These are phyloP conservation scores for Ascocoryne sarcoides DNA, from an alignment of 2,329 filamentous ascomycete species.

Conservation along the genomic window DNA sequence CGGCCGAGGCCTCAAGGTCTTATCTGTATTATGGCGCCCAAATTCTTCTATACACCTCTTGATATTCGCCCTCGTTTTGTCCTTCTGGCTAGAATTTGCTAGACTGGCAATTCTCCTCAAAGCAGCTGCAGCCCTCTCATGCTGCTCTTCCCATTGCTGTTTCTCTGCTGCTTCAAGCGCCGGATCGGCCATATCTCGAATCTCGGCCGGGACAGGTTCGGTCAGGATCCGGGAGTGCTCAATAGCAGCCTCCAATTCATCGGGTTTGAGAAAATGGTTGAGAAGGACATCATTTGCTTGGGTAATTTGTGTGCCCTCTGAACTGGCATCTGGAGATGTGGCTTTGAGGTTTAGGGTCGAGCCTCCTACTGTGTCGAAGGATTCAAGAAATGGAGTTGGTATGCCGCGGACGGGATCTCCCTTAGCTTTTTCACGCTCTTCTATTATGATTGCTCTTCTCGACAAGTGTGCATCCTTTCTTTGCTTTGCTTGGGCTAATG, in stretches of 20 bases:
- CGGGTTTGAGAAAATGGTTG: conserved; percentile 66
- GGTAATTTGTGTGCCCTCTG: conserved; percentile 35
- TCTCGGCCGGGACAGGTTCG: conserved; percentile 38
- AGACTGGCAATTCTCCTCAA: conserved; percentile 72
- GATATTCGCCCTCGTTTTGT: conserved; percentile 74
- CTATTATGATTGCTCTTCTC: conserved; percentile 60
- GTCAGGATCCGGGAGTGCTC: conserved; percentile 60
- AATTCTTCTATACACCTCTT: conserved; percentile 79
- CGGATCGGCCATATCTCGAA: conserved; percentile 34
- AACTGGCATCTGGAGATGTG: conserved; percentile 30
- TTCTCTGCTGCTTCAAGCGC: conserved; percentile 29
- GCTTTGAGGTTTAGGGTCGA: conserved; percentile 13
- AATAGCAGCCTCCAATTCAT: conserved; percentile 59
- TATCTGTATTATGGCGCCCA: conserved; percentile 83
- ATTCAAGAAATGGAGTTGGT: conserved; percentile 73
- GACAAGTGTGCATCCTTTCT: conserved; percentile 76
- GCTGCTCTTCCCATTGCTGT: conserved; percentile 42
- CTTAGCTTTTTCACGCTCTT: conserved; percentile 52
- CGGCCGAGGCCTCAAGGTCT: conserved; percentile 42
- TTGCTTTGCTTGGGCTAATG: conserved; percentile 70
- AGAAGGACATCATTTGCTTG: conserved; percentile 46
- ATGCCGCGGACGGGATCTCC: conserved; percentile 76
- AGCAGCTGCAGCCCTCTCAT: conserved; percentile 64
- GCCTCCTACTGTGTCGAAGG: conserved; percentile 54
- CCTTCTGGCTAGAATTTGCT: conserved; percentile 67